These are phyloP conservation scores for Penicillium argentinense DNA, from an alignment of 495 filamentous ascomycete genomes.

Conservation along the genomic window DNA sequence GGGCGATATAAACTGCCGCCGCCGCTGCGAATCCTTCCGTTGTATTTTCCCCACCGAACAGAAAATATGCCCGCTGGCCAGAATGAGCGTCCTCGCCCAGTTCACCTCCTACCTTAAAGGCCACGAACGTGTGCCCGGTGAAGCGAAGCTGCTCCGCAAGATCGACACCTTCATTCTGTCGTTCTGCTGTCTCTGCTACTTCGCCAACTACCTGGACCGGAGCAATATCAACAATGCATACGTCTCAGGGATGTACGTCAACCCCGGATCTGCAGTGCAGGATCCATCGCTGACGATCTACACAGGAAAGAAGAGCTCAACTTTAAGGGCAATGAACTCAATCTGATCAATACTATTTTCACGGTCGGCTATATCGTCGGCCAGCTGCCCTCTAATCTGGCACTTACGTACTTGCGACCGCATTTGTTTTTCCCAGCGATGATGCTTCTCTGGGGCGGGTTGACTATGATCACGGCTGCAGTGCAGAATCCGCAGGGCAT, in stretches of 20 bases:
- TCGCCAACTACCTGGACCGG: conserved; percentile 53
- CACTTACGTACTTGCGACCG: conserved; percentile 58
- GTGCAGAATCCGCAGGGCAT: conserved; percentile 51
- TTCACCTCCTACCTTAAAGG: conserved; percentile 6
- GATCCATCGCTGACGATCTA: neutral
- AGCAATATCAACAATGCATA: conserved; percentile 63
- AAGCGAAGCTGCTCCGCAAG: conserved; percentile 25
- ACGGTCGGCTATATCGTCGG: conserved; percentile 53
- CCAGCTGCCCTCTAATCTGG: conserved; percentile 60
- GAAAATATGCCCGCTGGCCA: neutral
- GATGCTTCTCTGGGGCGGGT: conserved; percentile 58
- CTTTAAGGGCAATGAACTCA: conserved; percentile 58
- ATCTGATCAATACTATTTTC: conserved; percentile 54
- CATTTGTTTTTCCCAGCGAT: conserved; percentile 60
- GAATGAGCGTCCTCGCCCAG: neutral
- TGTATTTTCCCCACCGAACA: neutral
- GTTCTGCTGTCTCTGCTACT: conserved; percentile 63
- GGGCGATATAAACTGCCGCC: neutral
- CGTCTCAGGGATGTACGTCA: conserved; percentile 54
- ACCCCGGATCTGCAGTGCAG: too few relatives aligned
- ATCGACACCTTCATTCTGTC: conserved; percentile 64
- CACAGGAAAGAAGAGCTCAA: conserved; percentile 55
- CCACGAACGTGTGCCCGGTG: conserved; percentile 11
- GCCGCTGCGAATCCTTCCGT: neutral
- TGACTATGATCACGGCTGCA: conserved; percentile 61